phyloP scores from a whole-genome alignment of 2,329 filamentous ascomycete genomes.

The Nemania diffusa region DNA sequence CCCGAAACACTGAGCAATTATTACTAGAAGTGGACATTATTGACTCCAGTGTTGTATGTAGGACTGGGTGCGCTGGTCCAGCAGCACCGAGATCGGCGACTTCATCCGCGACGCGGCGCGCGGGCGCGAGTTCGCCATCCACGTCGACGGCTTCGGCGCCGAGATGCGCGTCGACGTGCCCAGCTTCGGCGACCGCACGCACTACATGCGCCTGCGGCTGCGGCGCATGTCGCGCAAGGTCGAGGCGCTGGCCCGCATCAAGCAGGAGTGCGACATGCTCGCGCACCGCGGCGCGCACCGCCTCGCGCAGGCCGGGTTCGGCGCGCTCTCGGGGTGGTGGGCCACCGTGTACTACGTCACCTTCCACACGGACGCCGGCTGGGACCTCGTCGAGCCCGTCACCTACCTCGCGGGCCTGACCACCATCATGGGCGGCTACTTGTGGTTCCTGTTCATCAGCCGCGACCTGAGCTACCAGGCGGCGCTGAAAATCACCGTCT shows the following conservation, averaged over 20 bases:
- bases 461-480: constrained; percentile 87
- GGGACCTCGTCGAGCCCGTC: constrained; percentile 91
- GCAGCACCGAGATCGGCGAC: constrained; percentile 89
- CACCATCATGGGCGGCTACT: constrained; percentile 87
- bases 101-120: constrained; percentile 91
- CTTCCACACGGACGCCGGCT: constrained; percentile 80
- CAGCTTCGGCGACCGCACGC: constrained; percentile 88
- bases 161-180: constrained; percentile 85
- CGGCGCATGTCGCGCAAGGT: constrained; percentile 77
- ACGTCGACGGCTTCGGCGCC: constrained; percentile 73
- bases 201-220: constrained; percentile 82
- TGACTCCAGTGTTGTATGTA: no score
- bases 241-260: constrained; percentile 75
- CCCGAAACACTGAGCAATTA: no score
- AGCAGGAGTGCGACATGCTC: constrained; percentile 81
- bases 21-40: no score
- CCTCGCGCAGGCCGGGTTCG: constrained; percentile 83
- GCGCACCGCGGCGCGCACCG: constrained; percentile 82
- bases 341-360: constrained; percentile 78
- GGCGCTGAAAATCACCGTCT: constrained; percentile 88
- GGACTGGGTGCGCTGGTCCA: constrained; percentile 87
- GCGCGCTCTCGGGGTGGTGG: constrained; percentile 80
- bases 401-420: constrained; percentile 89
- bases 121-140: constrained; percentile 84
- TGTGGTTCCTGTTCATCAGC: constrained; percentile 95